Evolutionary conservation across 2,329 filamentous ascomycete species (phyloP), one percentile per base, ranked within the genome.

Genomic region (Fusarium virguliforme): DNA sequence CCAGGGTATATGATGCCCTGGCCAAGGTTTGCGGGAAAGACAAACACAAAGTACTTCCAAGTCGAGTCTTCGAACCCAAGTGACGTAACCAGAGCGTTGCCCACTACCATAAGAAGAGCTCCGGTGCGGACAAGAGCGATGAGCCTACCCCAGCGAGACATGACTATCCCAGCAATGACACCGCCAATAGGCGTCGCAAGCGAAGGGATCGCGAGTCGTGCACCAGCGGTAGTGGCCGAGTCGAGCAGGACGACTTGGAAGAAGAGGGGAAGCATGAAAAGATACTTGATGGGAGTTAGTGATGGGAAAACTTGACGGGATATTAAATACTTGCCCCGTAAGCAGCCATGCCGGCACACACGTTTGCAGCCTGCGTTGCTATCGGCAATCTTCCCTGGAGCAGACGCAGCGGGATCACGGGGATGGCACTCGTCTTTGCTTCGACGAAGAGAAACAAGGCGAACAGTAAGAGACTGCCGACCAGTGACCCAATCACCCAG

Each of bases 231-330:
- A 0, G 90, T 89, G 0, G 91, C 87, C 0, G 88, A 88, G 65
- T 92, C 90, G 3, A 88, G 80, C 3, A 91, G 84, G 7, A 92
- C 89, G 0, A 88, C 88, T 72, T 92, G 90, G 76, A 92, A 93
- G 80, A 91, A 93, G 6, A 93, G 81, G 0, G 91, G 91, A 0
- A 91, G 85, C 74, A 91, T 91, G 81, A 93, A 93, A 15, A 92
- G 82, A 70, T 92, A 88, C 84, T 87, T 46, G 2, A 46, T 12
- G 35, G 12, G 0, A 32, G 56, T 77, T 13, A 78, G 70, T 15
- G 10, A 13, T 8, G 32, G 4, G 7, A 8, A 15, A 3, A 1
- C 4, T 32, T 37, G 68, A 37, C 64, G 38, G 60, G 13, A 3
- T 5, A 12, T 10, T n/a, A 6, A 3, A 1, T 26, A 82, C 87